Percentiles rank a stretch among this genome's conserved stretches.
phyloP scores from a whole-genome alignment of 78 protist genomes.

The Dictyostelium capitatum region DNA sequence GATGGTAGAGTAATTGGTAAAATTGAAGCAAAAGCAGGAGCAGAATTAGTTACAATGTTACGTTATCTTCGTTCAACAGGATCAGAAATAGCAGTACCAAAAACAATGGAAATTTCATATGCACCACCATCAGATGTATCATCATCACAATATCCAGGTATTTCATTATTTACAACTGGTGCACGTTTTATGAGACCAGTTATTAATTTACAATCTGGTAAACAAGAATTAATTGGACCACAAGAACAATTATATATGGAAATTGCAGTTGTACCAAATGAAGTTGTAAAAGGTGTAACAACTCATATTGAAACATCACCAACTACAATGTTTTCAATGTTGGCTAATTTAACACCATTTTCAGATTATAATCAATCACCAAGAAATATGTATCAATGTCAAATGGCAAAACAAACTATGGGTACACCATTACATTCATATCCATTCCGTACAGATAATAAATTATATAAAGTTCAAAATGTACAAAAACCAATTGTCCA shows the following conservation, averaged over 20 bases:
- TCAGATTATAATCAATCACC: constrained; percentile 98
- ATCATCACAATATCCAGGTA: constrained; percentile 78
- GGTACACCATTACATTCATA: constrained; percentile 92
- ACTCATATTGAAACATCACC: constrained; percentile 94
- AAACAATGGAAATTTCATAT: constrained; percentile 58
- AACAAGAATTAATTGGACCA: constrained; percentile 94
- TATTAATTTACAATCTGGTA: constrained; percentile 50
- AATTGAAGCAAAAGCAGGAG: constrained; percentile 13
- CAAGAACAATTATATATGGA: constrained; percentile 96
- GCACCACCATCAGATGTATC: constrained; percentile 39
- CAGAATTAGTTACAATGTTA: constrained; percentile 27
- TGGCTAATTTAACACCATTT: constrained; percentile 98
- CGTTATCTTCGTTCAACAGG: constrained; percentile 76
- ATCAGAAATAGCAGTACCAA: constrained; percentile 39
- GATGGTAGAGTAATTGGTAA: constrained; percentile 74
- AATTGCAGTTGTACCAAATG: constrained; percentile 89
- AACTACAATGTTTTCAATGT: constrained; percentile 89
- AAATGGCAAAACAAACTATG: constrained; percentile 99
- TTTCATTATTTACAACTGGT: constrained; percentile 87
- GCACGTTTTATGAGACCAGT: constrained; percentile 97
- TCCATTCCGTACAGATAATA: constrained; percentile 96
- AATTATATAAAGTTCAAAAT: constrained; percentile 91
- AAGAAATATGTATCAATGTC: constrained; percentile 99
- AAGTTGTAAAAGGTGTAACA: constrained; percentile 60
- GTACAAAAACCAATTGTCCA: constrained; percentile 89